phyloP scores from a whole-genome alignment of 306 rosid species.

The Sphenostylis stenocarpa region DNA sequence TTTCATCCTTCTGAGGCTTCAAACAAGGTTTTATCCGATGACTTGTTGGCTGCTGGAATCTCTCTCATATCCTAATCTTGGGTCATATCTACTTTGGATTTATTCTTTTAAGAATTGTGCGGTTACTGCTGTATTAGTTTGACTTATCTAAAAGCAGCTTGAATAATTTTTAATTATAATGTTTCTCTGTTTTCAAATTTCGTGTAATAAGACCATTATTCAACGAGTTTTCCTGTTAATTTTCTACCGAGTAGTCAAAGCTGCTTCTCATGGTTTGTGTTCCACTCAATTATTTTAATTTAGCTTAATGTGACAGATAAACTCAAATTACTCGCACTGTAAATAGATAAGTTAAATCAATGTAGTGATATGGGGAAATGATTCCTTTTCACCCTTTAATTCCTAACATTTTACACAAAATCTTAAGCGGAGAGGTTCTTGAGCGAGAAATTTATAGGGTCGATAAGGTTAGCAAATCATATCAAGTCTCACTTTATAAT shows the following conservation, averaged over 20 bases:
- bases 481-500: not conserved
- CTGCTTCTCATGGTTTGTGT: constrained; percentile 4
- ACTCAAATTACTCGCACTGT: not conserved
- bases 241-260: constrained; percentile 1
- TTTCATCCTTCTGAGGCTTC: constrained; percentile 89
- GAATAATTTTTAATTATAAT: not conserved
- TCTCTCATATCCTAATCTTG: constrained; percentile 55
- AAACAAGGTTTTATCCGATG: constrained; percentile 55
- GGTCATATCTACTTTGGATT: not conserved
- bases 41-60: constrained; percentile 48
- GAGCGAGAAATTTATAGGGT: not conserved
- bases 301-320: not conserved
- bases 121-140: constrained; percentile 17
- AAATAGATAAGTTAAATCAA: not conserved
- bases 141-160: constrained; percentile 15
- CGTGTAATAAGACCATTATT: constrained; percentile 30
- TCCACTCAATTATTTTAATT: not conserved
- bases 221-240: constrained; percentile 4
- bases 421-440: too few species aligned
- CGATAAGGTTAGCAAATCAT: not conserved
- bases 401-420: not conserved
- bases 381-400: not conserved
- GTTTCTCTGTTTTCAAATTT: not conserved
- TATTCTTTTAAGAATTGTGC: not conserved
- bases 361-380: not conserved